These are phyloP conservation scores for Pelargonium cotyledonis DNA, from an alignment of 441 rosid genomes.

Conservation along the genomic window DNA sequence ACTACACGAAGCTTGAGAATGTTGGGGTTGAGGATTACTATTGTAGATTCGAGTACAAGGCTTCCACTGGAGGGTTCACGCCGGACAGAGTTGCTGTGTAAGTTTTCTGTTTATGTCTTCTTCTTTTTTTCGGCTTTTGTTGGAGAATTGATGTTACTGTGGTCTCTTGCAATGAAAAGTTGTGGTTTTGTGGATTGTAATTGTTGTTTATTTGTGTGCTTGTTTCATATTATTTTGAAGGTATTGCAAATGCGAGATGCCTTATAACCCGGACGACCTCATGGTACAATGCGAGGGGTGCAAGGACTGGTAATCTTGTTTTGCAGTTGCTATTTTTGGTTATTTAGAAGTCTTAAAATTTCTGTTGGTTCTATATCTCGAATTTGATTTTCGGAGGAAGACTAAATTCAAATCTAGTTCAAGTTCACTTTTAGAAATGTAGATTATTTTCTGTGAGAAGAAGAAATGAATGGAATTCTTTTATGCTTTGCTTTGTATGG, in stretches of 20 bases:
- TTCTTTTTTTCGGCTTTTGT: background rate
- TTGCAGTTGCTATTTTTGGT: background rate
- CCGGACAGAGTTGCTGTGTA: slow-evolving; percentile 98
- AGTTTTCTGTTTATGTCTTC: slow-evolving; percentile 15
- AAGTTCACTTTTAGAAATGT: no score
- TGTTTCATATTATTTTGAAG: slow-evolving; percentile 19
- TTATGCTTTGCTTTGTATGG: background rate
- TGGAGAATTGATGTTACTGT: background rate
- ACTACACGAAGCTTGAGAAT: slow-evolving; percentile 76
- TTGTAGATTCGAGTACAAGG: slow-evolving; percentile 93
- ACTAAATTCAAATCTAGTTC: no score
- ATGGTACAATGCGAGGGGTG: slow-evolving; percentile 70
- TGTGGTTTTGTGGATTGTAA: background rate
- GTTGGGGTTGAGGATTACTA: slow-evolving; percentile 94
- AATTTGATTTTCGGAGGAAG: no score
- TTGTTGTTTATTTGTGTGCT: background rate
- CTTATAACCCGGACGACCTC: slow-evolving; percentile 62
- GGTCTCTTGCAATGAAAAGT: no score
- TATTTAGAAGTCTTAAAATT: background rate
- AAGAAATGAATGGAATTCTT: background rate
- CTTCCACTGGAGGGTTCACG: slow-evolving; percentile 69
- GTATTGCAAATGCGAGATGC: slow-evolving; percentile 74
- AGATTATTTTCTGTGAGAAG: no score
- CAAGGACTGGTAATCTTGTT: slow-evolving; percentile 35
- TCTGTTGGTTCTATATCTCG: no score